Base-by-base conservation (phyloP, 805 yeast species). In the Lachancea mirantina region DNA sequence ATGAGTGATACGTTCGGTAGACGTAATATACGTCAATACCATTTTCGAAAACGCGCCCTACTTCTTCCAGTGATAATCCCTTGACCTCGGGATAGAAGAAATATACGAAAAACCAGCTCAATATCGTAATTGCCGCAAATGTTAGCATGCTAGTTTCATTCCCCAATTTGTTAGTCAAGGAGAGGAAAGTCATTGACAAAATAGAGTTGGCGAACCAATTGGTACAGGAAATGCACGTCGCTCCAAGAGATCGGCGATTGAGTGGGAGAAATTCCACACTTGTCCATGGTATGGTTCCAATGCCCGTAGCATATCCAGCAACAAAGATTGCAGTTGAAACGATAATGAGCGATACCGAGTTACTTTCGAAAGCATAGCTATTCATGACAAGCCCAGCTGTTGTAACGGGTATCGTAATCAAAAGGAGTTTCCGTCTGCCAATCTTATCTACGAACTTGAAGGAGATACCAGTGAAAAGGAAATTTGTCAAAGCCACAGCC, bases 401-500 rank as follows among this genome's bases (percentile, higher is more conserved):
- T 64, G 65, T 62, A 5, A 65, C 42, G 62, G 65, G 59, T 8
- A 63, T 53, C 0, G 70, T 64, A 19, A 46, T 35, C 33, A 76
- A 50, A 17, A 75, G 56, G 50, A 72, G 64, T 4, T 45, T 24
- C 27, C 68, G 48, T 40, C 61, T 64, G 9, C 83, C 83, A 37
- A 70, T 45, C 24, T 52, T 50, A 43, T 76, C 82, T 34, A 75
- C 67, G 21, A 61, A 61, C 25, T 45, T 57, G 40, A 74, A 59
- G 8, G 78, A 75, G 10, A 70, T 65, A 34, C 72, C 64, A 1
- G 80, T 75, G 28, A 75, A 74, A 3, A 59, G 41, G 42, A 74
- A 74, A 48, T 76, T 76, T 16, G 74, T 71, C 11, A 65, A 48
- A 34, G 80, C 78, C 28, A 75, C 65, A 14, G 68, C 48, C 17